Base-by-base conservation (phyloP, 441 rosid species). In the Daphne laureola region DNA sequence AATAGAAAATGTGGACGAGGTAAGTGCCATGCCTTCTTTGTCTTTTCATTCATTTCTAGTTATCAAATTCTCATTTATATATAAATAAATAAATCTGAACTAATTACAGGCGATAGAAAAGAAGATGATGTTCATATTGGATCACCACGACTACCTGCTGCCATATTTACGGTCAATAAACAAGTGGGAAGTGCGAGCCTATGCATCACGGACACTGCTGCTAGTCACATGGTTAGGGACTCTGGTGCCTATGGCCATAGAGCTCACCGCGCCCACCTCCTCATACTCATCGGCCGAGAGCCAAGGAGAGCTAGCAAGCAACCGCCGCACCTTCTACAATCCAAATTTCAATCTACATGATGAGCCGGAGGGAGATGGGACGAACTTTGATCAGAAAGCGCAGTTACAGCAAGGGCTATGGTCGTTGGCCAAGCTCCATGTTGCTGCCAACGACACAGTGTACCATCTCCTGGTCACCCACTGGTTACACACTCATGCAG, bases 401-500 rank as follows among this genome's bases (percentile, higher is more conserved):
- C 53, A 55, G 51, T 41, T 55, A 14, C 72, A 70, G 50, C 76
- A 70, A 35, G 82, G 78, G 52, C 46, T 72, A 18, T 83, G 86
- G 90, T 71, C 69, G 18, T 67, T 80, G 1, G 90, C 84, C 13
- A 80, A 78, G 73, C 46, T 81, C 53, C 87, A 83, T 46, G 90
- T 80, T 53, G 61, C 69, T 38, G 74, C 80, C 36, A 83, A 78
- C 53, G 90, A 83, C 65, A 66, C 81, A 11, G 81, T 75, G 42
- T 65, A 80, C 65, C 87, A 83, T 53, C 87, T 76, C 41, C 65
- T 83, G 31, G 53, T 76, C 57, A 74, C 75, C 67, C 84, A 78
- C 26, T 83, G 90, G 92, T 74, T 82, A 66, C 79, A 79, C 46
- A 78, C 88, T 43, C 84, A 77, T 63, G 84, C 83, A 23, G 78